phyloP scores from a whole-genome alignment of 2,329 filamentous ascomycete species.

The Emericellopsis atlantica region DNA sequence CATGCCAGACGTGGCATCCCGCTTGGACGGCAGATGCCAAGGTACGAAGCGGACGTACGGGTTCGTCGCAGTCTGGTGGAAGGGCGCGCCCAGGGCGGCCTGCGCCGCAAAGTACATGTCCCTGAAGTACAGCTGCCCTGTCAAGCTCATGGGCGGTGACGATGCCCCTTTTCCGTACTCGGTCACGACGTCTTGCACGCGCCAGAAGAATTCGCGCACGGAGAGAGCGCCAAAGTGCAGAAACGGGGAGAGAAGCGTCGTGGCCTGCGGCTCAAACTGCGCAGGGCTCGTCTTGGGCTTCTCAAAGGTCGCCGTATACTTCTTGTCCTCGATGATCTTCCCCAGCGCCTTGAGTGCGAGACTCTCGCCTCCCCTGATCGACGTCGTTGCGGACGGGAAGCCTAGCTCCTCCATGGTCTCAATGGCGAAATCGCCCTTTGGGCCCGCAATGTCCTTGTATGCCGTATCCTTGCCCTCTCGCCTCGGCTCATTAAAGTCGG shows the following conservation, averaged over 20 bases:
- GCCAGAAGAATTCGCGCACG: constrained; percentile 63
- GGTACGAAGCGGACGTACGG: constrained; percentile 60
- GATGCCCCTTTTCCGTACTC: constrained; percentile 43
- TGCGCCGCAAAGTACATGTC: constrained; percentile 80
- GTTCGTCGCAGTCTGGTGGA: constrained; percentile 54
- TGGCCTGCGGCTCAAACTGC: constrained; percentile 59
- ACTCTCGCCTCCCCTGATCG: constrained; percentile 60
- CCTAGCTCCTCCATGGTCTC: constrained; percentile 62
- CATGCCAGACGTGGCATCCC: constrained; percentile 27
- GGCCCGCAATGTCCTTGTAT: constrained; percentile 51
- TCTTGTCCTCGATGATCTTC: constrained; percentile 45
- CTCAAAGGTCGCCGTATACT: constrained; percentile 61
- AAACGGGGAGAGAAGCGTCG: constrained; percentile 61
- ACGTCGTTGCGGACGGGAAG: constrained; percentile 49
- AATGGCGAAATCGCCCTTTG: constrained; percentile 55
- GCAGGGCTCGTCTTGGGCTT: constrained; percentile 68
- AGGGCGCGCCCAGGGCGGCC: constrained; percentile 50
- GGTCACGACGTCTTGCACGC: constrained; percentile 48
- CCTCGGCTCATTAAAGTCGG: constrained; percentile 48
- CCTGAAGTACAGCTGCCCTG: constrained; percentile 62
- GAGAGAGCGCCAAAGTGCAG: constrained; percentile 63
- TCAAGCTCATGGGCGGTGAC: constrained; percentile 54
- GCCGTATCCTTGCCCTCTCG: constrained; percentile 41
- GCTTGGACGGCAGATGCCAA: constrained; percentile 60
- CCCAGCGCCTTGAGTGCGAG: constrained; percentile 45